A percentile compares a stretch with the other conserved stretches of the same genome.
phyloP scores from a whole-genome alignment of 331 rosid genomes.

The Quercus lobata region DNA sequence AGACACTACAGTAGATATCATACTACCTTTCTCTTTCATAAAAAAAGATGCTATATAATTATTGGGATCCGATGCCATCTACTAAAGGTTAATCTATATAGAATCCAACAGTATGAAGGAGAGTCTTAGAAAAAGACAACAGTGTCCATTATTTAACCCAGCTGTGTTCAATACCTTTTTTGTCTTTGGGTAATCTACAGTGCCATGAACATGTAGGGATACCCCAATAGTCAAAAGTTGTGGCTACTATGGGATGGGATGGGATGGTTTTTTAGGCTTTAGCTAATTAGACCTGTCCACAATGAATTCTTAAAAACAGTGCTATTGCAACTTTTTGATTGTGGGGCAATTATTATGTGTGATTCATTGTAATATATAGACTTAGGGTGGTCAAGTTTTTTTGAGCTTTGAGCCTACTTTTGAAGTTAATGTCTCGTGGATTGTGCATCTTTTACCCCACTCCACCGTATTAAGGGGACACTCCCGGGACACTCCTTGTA shows the following conservation, averaged over 20 bases:
- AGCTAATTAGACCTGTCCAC: no score
- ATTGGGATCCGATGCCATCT: slow-evolving; percentile 41
- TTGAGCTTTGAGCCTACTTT: slow-evolving; percentile 47
- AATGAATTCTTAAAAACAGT: not conserved
- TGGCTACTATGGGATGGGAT: not conserved
- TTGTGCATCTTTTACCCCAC: slow-evolving; percentile 23
- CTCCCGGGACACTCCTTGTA: not conserved
- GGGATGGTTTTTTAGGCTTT: not conserved
- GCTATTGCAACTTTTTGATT: not conserved
- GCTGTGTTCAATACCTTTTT: not conserved
- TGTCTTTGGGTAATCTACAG: not conserved
- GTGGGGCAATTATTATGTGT: slow-evolving; percentile 10
- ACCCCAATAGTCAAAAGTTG: slow-evolving; percentile 5
- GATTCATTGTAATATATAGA: not conserved
- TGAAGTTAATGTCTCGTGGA: slow-evolving; percentile 13
- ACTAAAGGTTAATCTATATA: slow-evolving; percentile 4
- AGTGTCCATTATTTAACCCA: slow-evolving; percentile 3
- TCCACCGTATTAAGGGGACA: not conserved
- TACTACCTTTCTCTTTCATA: not conserved
- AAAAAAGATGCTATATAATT: slow-evolving; percentile 10
- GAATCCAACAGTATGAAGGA: not conserved
- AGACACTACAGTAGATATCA: slow-evolving; percentile 19
- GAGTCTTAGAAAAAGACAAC: slow-evolving; percentile 17
- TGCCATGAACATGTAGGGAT: not conserved
- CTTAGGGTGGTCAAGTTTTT: slow-evolving; percentile 15